Percentiles rank a stretch among this genome's conserved stretches.
Evolutionary conservation across 805 yeast species (phyloP).

Genomic region (Starmerella roubikii): DNA sequence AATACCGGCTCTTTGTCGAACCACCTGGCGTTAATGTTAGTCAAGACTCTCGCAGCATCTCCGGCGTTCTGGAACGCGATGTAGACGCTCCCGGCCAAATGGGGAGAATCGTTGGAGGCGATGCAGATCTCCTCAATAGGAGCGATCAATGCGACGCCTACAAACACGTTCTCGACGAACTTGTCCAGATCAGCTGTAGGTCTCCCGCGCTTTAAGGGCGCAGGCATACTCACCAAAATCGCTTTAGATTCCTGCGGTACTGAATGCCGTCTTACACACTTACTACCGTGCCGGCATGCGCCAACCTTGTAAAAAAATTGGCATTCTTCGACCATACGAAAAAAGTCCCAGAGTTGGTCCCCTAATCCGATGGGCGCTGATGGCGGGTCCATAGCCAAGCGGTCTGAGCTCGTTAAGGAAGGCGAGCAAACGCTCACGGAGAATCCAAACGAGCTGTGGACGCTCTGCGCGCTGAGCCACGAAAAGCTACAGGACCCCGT

Average conservation of each 20-base stretch:
- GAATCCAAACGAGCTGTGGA: conserved; percentile 25
- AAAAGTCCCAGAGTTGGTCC: background rate
- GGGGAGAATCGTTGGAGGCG: conserved; percentile 72
- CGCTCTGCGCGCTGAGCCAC: conserved; percentile 36
- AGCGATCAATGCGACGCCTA: conserved; percentile 41
- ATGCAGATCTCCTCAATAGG: conserved; percentile 51
- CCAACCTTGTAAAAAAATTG: conserved; percentile 68
- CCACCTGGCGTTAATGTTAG: conserved; percentile 66
- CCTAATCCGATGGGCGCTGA: conserved; percentile 29
- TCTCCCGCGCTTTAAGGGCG: conserved; percentile 30
- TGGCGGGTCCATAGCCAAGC: conserved; percentile 58
- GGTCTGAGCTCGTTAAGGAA: conserved; percentile 34
- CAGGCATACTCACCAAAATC: conserved; percentile 9
- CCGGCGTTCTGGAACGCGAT: conserved; percentile 42
- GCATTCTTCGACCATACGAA: conserved; percentile 10
- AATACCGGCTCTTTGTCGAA: conserved; percentile 64
- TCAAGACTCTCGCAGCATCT: conserved; percentile 48
- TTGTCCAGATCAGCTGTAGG: conserved; percentile 19
- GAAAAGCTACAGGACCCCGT: conserved; percentile 33
- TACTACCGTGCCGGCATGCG: conserved; percentile 85
- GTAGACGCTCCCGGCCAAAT: conserved; percentile 76
- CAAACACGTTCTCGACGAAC: conserved; percentile 58
- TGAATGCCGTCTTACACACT: conserved; percentile 49
- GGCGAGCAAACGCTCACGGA: background rate
- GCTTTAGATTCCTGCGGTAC: conserved; percentile 8